Percentiles rank a stretch among this genome's conserved stretches.
Conservation (phyloP, 805 yeast genomes). For the Yarrowia sp. region DNA sequence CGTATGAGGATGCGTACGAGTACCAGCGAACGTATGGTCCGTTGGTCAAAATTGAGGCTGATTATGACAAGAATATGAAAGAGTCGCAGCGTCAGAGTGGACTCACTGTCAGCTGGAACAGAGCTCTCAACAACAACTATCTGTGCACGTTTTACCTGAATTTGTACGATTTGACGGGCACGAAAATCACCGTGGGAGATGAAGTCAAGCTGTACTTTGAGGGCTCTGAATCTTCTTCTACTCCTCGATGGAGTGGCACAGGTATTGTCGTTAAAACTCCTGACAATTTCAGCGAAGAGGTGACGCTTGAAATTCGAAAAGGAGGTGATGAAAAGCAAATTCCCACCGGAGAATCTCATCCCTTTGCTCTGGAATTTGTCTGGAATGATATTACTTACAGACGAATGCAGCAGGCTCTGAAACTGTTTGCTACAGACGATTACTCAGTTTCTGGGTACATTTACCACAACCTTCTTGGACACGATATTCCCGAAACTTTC, state of each 20-base stretch:
- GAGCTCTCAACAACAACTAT: conserved; percentile 68
- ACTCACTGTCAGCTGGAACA: conserved; percentile 74
- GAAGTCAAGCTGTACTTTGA: conserved; percentile 72
- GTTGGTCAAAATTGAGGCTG: conserved; percentile 79
- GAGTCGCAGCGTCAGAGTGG: conserved; percentile 81
- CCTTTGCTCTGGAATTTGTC: conserved; percentile 83
- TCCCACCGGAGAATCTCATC: conserved; percentile 65
- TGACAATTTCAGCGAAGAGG: conserved; percentile 66
- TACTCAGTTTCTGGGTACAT: conserved; percentile 75
- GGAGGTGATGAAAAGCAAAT: conserved; percentile 49
- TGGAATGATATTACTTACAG: conserved; percentile 88
- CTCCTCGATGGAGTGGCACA: conserved; percentile 71
- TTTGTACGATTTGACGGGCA: conserved; percentile 66
- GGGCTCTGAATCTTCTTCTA: conserved; percentile 61
- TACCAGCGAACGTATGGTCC: conserved; percentile 89
- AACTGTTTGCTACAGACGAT: conserved; percentile 70
- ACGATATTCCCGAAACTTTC: conserved; percentile 62
- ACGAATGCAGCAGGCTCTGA: conserved; percentile 83
- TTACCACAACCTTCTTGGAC: conserved; percentile 81
- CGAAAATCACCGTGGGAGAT: conserved; percentile 84
- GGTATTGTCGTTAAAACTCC: conserved; percentile 81
- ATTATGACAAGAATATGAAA: conserved; percentile 70
- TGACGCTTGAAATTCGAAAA: conserved; percentile 70
- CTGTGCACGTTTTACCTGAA: conserved; percentile 73
- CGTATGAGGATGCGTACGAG: conserved; percentile 82